These are phyloP conservation scores for Neobulgaria alba DNA, from an alignment of 2,329 filamentous ascomycete species.

Conservation along the genomic window DNA sequence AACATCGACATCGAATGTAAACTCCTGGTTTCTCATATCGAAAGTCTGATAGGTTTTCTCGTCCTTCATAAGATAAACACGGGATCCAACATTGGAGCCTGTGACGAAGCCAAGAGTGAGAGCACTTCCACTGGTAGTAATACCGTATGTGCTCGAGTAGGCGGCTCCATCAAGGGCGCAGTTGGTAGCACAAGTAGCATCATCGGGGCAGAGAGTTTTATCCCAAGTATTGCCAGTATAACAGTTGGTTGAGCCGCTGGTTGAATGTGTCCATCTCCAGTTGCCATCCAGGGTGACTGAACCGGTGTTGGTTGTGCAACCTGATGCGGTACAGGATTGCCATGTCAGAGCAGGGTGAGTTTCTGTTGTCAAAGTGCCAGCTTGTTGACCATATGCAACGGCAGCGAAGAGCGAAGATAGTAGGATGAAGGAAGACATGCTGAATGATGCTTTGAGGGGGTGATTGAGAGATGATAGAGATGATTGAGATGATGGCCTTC, in stretches of 20 bases:
- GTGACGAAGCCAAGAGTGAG: conserved; percentile 52
- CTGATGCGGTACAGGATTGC: conserved; percentile 40
- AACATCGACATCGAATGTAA: conserved; percentile 66
- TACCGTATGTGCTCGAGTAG: conserved; percentile 44
- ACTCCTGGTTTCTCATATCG: conserved; percentile 46
- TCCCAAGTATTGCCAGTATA: conserved; percentile 37
- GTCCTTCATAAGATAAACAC: conserved; percentile 36
- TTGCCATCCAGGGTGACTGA: conserved; percentile 47
- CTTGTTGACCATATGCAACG: conserved; percentile 39
- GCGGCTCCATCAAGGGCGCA: conserved; percentile 48
- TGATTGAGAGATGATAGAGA: conserved; percentile 3
- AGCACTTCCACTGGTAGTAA: conserved; percentile 43
- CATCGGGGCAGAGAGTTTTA: conserved; percentile 34
- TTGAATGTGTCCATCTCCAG: conserved; percentile 50
- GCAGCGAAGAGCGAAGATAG: conserved; percentile 36
- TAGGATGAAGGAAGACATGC: conserved; percentile 28
- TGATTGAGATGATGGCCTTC: not conserved
- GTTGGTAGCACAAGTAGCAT: conserved; percentile 37
- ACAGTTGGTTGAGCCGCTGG: conserved; percentile 33
- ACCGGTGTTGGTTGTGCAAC: conserved; percentile 39
- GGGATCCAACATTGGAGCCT: conserved; percentile 32
- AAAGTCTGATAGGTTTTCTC: conserved; percentile 52
- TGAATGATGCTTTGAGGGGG: conserved; percentile 11
- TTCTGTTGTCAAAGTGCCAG: conserved; percentile 38
- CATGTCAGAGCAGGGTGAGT: conserved; percentile 44